These are phyloP conservation scores for Lycium barbarum DNA, from an alignment of 257 asterid genomes.

Conservation along the genomic window DNA sequence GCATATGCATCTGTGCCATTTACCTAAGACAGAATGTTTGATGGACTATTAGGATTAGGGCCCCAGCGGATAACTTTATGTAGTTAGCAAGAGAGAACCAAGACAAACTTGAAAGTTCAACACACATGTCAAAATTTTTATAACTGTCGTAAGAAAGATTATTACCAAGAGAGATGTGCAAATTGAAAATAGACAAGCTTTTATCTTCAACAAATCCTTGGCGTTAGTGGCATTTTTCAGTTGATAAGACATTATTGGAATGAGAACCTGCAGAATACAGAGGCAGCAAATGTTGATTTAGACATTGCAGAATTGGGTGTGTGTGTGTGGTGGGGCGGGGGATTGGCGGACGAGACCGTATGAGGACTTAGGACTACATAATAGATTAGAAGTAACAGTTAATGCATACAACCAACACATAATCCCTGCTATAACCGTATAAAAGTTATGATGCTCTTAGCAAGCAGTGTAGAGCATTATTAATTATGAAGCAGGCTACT, in stretches of 20 bases:
- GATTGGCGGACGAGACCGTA: not conserved
- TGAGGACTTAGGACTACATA: constrained; percentile 1
- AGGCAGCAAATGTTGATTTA: constrained; percentile 30
- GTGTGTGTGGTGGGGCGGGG: no score
- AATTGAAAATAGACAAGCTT: constrained; percentile 76
- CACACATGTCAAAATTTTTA: not conserved
- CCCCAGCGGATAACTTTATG: constrained; percentile 18
- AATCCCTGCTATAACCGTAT: not conserved
- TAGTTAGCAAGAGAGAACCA: not conserved
- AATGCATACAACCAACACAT: not conserved
- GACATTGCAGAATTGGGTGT: not conserved
- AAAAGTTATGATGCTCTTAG: not conserved
- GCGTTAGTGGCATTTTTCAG: constrained; percentile 62
- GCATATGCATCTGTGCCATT: constrained; percentile 58
- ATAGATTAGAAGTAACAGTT: constrained; percentile 10
- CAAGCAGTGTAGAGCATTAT: not conserved
- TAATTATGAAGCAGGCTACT: not conserved
- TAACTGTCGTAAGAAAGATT: constrained; percentile 25
- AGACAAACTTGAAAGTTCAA: not conserved
- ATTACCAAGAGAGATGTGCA: constrained; percentile 86
- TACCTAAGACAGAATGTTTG: constrained; percentile 50
- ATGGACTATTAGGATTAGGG: constrained; percentile 14
- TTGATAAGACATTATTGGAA: constrained; percentile 67
- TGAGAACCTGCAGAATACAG: constrained; percentile 67
- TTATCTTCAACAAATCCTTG: constrained; percentile 61